A percentile compares a stretch with the other conserved stretches of the same genome.
Evolutionary conservation across 345 rosid genomes (phyloP).

Genomic region (Leavenworthia alabamica): DNA sequence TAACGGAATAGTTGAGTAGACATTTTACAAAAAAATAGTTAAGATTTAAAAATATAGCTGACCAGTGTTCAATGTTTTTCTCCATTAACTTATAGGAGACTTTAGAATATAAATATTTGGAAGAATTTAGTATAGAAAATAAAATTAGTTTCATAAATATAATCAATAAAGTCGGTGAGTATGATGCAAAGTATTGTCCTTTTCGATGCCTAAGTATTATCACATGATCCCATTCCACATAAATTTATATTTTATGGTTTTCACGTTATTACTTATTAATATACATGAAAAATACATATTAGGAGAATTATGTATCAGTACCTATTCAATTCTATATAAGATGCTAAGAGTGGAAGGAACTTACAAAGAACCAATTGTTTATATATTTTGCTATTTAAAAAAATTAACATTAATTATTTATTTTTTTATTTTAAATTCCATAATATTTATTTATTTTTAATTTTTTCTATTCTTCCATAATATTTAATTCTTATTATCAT

Average conservation of each 20-base stretch:
- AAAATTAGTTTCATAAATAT: neutral
- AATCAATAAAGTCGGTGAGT: constrained; percentile 30
- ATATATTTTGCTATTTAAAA: too few species aligned
- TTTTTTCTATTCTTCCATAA: too few species aligned
- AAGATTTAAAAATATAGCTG: too few species aligned
- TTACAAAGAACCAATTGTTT: neutral
- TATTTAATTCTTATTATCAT: too few species aligned
- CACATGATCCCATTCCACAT: constrained; percentile 14
- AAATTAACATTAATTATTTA: too few species aligned
- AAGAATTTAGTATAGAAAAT: neutral
- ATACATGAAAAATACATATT: neutral
- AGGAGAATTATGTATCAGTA: neutral
- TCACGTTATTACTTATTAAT: constrained; percentile 21
- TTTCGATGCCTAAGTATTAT: constrained; percentile 17
- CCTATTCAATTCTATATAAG: neutral
- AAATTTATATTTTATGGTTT: neutral
- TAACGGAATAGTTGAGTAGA: too few species aligned
- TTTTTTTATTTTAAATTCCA: too few species aligned
- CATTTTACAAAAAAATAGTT: too few species aligned
- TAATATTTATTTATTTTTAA: too few species aligned
- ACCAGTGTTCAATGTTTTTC: too few species aligned
- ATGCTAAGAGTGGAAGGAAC: neutral
- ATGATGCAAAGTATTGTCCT: constrained; percentile 34
- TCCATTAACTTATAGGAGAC: neutral
- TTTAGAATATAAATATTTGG: neutral